phyloP scores from a whole-genome alignment of 2,329 filamentous ascomycete genomes.

The Colletotrichum siamense region DNA sequence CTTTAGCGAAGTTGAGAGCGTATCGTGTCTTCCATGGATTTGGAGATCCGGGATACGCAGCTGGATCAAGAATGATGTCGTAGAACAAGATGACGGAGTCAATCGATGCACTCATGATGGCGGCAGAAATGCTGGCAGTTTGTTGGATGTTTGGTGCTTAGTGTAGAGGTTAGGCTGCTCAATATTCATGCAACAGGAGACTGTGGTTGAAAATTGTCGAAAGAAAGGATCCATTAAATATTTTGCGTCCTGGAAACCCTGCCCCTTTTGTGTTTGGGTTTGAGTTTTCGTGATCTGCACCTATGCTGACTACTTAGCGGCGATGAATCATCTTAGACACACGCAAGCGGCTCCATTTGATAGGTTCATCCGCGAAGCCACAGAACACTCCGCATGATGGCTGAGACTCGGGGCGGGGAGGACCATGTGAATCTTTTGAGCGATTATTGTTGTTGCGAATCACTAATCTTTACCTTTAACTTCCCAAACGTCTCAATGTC shows the following conservation, averaged over 20 bases:
- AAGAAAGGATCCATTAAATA: no score
- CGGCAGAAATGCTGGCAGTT: accelerated
- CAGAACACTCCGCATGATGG: not conserved
- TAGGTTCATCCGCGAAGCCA: not conserved
- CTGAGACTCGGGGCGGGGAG: not conserved
- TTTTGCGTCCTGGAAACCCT: not conserved
- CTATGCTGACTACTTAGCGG: not conserved
- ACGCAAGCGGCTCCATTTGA: not conserved
- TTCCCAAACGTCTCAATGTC: not conserved
- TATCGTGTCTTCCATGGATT: not conserved
- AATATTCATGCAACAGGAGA: no score
- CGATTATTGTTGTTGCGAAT: not conserved
- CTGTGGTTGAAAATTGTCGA: no score
- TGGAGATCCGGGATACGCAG: not conserved
- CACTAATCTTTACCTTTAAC: not conserved
- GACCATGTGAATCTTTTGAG: not conserved
- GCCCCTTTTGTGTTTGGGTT: not conserved
- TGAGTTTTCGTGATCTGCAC: not conserved
- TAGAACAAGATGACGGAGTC: not conserved
- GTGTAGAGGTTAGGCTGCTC: not conserved
- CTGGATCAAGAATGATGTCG: not conserved
- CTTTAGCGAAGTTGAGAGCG: not conserved
- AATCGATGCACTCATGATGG: not conserved
- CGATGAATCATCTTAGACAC: not conserved
- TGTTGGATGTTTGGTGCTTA: accelerated